Conservation (phyloP, 2,329 filamentous ascomycete genomes). For the Penicillium paneum region DNA sequence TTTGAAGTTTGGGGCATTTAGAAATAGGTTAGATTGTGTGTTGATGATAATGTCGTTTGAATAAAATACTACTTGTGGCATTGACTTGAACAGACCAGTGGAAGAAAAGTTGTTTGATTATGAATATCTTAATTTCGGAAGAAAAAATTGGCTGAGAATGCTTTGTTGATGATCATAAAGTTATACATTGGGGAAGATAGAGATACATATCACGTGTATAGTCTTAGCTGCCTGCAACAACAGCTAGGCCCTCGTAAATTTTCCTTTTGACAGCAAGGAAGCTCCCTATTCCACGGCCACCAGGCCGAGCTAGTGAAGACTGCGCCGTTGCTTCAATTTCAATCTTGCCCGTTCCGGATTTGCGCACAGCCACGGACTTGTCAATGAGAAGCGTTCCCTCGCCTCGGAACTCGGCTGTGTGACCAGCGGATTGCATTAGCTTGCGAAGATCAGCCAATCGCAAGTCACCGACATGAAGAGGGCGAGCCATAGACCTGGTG, state of each 20-base stretch:
- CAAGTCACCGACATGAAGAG: slow-evolving; percentile 90
- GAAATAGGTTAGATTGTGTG: neutral
- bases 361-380: slow-evolving; percentile 80
- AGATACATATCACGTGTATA: slow-evolving; percentile 15
- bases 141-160: neutral
- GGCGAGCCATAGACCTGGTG: slow-evolving; percentile 73
- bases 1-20: neutral
- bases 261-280: slow-evolving; percentile 85
- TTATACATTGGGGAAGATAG: slow-evolving; percentile 10
- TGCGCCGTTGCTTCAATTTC: slow-evolving; percentile 77
- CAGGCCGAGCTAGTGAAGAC: slow-evolving; percentile 42
- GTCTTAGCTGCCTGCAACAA: slow-evolving; percentile 69
- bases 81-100: too few species aligned
- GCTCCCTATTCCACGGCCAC: slow-evolving; percentile 57
- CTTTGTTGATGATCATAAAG: slow-evolving; percentile 5
- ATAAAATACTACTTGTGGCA: neutral
- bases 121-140: neutral
- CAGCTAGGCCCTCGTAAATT: slow-evolving; percentile 90
- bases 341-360: slow-evolving; percentile 80
- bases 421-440: slow-evolving; percentile 75
- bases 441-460: slow-evolving; percentile 82
- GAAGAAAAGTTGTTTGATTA: neutral
- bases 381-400: slow-evolving; percentile 91
- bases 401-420: slow-evolving; percentile 87
- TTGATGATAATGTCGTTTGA: neutral